Evolutionary conservation across 805 yeast species (phyloP).

Genomic region (Schwanniomyces pseudopolymorphus): DNA sequence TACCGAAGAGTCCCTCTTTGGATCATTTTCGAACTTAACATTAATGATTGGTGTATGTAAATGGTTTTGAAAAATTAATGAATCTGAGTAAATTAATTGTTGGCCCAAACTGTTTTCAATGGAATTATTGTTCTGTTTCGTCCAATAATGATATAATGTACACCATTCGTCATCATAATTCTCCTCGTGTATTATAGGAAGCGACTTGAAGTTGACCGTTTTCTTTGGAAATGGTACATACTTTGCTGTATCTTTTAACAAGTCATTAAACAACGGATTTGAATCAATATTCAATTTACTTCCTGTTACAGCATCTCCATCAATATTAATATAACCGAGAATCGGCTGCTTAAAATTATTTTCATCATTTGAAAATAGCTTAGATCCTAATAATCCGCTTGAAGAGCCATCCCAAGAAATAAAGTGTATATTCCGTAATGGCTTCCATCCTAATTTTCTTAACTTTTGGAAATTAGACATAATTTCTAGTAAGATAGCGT

Average conservation of each 20-base stretch:
- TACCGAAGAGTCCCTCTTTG: slow-evolving; percentile 23
- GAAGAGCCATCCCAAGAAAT: slow-evolving; percentile 42
- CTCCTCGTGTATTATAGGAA: background rate
- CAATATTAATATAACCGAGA: slow-evolving; percentile 38
- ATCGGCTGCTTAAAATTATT: slow-evolving; percentile 21
- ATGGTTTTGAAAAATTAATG: slow-evolving; percentile 31
- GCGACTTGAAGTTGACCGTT: slow-evolving; percentile 14
- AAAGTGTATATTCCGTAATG: slow-evolving; percentile 38
- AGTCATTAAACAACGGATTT: slow-evolving; percentile 34
- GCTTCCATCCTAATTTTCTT: slow-evolving; percentile 40
- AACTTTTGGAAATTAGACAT: slow-evolving; percentile 34
- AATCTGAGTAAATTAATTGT: slow-evolving; percentile 20
- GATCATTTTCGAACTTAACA: slow-evolving; percentile 30
- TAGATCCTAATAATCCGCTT: slow-evolving; percentile 34
- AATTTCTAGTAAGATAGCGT: slow-evolving; percentile 38
- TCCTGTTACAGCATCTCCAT: slow-evolving; percentile 39
- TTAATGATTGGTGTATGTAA: slow-evolving; percentile 30
- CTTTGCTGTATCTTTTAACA: slow-evolving; percentile 26
- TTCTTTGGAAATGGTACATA: slow-evolving; percentile 31
- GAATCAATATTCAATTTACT: slow-evolving; percentile 33
- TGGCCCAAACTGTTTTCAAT: slow-evolving; percentile 34
- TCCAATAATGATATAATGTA: slow-evolving; percentile 37
- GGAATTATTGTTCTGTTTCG: slow-evolving; percentile 26
- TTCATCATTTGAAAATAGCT: slow-evolving; percentile 19
- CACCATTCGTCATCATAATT: slow-evolving; percentile 13